Base-by-base conservation (phyloP, 2,329 filamentous ascomycete species). In the Cordyceps cateniannulata region DNA sequence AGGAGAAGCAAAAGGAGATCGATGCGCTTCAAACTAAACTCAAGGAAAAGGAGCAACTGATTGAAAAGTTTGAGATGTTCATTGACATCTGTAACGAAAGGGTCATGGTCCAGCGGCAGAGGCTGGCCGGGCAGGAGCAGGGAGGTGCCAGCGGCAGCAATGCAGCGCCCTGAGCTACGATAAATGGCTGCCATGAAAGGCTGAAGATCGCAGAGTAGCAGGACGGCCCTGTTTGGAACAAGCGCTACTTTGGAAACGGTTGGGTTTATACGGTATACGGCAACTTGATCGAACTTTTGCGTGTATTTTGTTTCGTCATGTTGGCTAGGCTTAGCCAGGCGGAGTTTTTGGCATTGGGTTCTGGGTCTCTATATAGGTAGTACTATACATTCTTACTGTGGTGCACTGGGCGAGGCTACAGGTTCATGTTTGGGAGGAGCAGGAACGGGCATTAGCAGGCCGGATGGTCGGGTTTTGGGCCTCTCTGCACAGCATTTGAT, bases 61-160 rank as follows among this genome's bases (percentile, higher is more conserved):
- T 88, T 60, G 72, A 79, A 63, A 85, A 82, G 68, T 88, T 87
- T 65, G 85, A 88, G 71, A 85, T 85, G 80, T 88, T 88, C 59
- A 87, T 88, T 67, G 85, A 88, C 70, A 86, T 88, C 59, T 87
- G 85, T 69, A 88, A 88, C 66, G 79, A 86, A 69, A 76, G 85
- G 54, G 85, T 87, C 63, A 87, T 87, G 77, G 76, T 86, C 58
- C 83, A 85, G 69, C 75, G 84, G 55, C 81, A 85, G 67, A 77
- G 81, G 63, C 74, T 87, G 16, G 71, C 69, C 29, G 67, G 67
- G 27, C 57, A 63, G 27, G 71, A 71, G 54, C 71, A 45, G 22
- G 38, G 49, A 6, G 27, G 32, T n/a, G 54, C 48, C 10, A 40
- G 54, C 8, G 54, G 53, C 27, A 52, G 54, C 38, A 58, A 58